phyloP scores from a whole-genome alignment of 2,329 filamentous ascomycete species.

The Hypomyces perniciosus region DNA sequence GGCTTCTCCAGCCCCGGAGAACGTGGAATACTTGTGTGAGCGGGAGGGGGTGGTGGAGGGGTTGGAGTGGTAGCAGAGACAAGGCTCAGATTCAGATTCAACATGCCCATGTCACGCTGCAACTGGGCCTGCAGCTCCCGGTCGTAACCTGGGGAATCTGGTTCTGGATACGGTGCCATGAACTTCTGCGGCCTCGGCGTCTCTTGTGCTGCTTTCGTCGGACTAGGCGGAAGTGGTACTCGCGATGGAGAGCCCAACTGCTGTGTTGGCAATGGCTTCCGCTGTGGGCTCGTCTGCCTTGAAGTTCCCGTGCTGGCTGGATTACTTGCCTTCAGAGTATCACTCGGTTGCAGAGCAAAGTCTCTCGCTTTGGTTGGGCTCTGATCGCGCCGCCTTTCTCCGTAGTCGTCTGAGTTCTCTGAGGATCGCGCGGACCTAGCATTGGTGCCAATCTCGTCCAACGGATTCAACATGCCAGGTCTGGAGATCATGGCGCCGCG shows the following conservation, averaged over 20 bases:
- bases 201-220: slow-evolving; percentile 31
- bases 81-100: slow-evolving; percentile 39
- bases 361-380: slow-evolving; percentile 49
- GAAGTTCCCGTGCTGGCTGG: slow-evolving; percentile 40
- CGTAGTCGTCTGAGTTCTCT: slow-evolving; percentile 45
- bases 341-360: slow-evolving; percentile 38
- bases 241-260: slow-evolving; percentile 40
- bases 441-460: slow-evolving; percentile 80
- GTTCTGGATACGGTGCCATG: slow-evolving; percentile 40
- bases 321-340: slow-evolving; percentile 50
- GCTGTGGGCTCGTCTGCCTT: slow-evolving; percentile 55
- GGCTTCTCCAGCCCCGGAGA: slow-evolving; percentile 21
- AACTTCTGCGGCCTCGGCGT: slow-evolving; percentile 45
- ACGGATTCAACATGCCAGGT: slow-evolving; percentile 53
- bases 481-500: slow-evolving; percentile 51
- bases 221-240: slow-evolving; percentile 48
- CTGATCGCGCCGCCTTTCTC: slow-evolving; percentile 43
- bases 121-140: slow-evolving; percentile 55
- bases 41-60: slow-evolving; percentile 2
- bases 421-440: slow-evolving; percentile 54
- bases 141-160: slow-evolving; percentile 55
- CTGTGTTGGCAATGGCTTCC: slow-evolving; percentile 42
- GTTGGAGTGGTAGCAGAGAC: slow-evolving; percentile 2
- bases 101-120: slow-evolving; percentile 54
- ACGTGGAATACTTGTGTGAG: slow-evolving; percentile 14